These are phyloP conservation scores for Ceratobasidium sp. DNA, from an alignment of 1,284 basidiomycete genomes.

Conservation along the genomic window DNA sequence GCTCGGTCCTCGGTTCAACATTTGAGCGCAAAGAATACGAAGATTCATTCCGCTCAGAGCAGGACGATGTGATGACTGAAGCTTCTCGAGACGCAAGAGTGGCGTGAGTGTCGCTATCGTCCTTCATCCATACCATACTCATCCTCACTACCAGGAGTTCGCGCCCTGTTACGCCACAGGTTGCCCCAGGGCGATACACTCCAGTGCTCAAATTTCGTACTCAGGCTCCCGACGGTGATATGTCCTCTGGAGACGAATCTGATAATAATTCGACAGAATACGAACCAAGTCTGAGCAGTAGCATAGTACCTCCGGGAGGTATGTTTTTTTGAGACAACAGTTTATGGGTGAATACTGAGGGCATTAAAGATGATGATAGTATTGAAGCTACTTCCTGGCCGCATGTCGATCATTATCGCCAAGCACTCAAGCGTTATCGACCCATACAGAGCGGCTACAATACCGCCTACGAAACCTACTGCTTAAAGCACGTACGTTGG, in stretches of 20 bases:
- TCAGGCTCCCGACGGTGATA: constrained; percentile 54
- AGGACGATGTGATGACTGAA: constrained; percentile 65
- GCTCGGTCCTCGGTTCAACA: constrained; percentile 3
- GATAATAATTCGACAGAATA: constrained; percentile 59
- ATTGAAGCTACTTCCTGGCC: constrained; percentile 34
- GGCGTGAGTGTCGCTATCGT: constrained; percentile 58
- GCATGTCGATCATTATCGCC: constrained; percentile 40
- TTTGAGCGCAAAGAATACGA: constrained; percentile 33
- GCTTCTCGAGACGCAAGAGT: constrained; percentile 70
- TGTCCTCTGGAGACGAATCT: constrained; percentile 76
- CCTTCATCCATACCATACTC: constrained; percentile 1
- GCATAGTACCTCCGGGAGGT: constrained; percentile 25
- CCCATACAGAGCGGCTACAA: constrained; percentile 21
- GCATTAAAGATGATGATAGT: constrained; percentile 1
- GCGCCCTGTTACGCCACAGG: constrained; percentile 54
- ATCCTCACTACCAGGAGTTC: constrained; percentile 54
- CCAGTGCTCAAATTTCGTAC: constrained; percentile 31
- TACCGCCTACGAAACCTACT: constrained; percentile 21
- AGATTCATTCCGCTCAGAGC: constrained; percentile 30
- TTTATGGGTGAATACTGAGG: background rate
- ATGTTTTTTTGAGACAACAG: background rate
- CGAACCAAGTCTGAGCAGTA: constrained; percentile 32
- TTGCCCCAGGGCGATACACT: background rate
- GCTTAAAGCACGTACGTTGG: constrained; percentile 23
- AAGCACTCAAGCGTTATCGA: constrained; percentile 40